Base-by-base conservation (phyloP, 2,329 filamentous ascomycete species). In the Trichoderma gracile region DNA sequence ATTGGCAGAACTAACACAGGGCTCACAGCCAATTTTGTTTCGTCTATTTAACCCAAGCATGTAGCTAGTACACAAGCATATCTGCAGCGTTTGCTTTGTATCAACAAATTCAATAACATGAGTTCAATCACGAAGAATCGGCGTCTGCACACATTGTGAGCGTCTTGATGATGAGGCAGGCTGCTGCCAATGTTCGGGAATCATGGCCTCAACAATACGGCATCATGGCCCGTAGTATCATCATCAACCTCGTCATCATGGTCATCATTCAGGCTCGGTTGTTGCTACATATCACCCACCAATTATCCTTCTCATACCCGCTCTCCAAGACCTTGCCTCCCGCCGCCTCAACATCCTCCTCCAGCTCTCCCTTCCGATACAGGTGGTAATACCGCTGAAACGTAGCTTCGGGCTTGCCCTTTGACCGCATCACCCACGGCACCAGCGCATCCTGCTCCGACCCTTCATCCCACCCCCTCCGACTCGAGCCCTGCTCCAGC, bases 271-370 rank as follows among this genome's bases (percentile, higher is more conserved):
- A 63, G 43, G 12, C 10, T 57, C 42, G n/a, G n/a, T 46, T 38
- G 33, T 38, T 53, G 23, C 71, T 75, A 69, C 77, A 79, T 74
- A 97, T 88, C 61, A 88, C 92, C 94, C 94, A 99, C 95, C 95
- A 98, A 78, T 99, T 99, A 74, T 98, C 95, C 79, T 89, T 93
- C 75, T 99, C 95, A 77, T 98, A 99, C 40, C 95, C 95, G 66
- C 86, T 87, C 69, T 91, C 88, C 25, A 95, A 71, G 15, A 97
- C 86, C 55, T 78, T 78, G 8, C 93, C 95, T 19, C 93, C 93
- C 21, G 89, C 93, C 17, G 84, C 82, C 57, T 77, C 75, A 64
- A 97, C 85, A 74, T 97, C 91, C 49, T 86, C 83, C 74, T 97
- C 93, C 65, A 99, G 81, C 79, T 99, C 95, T 17, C 91, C 91